Evolutionary conservation across 1,284 basidiomycete species (phyloP).

Genomic region (Schizophyllum amplum): DNA sequence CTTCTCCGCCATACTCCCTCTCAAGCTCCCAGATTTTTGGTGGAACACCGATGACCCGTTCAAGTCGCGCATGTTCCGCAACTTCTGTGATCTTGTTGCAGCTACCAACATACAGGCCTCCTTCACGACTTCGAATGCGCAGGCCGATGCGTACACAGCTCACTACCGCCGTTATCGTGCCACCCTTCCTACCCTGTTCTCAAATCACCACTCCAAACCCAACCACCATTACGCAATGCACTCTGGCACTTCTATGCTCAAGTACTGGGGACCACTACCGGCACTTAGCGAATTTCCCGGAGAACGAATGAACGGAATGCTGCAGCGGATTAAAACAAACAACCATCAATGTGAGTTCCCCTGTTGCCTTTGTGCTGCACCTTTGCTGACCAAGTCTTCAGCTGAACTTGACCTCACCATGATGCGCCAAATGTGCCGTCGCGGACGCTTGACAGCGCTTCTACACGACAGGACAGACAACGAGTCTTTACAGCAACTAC

Average conservation of each 20-base stretch:
- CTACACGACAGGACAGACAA: too few species aligned
- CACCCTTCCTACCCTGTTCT: conserved; percentile 16
- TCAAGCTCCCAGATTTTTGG: conserved; percentile 8
- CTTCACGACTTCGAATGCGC: neutral
- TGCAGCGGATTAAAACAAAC: conserved; percentile 19
- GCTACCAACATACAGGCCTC: conserved; percentile 8
- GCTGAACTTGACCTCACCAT: conserved; percentile 7
- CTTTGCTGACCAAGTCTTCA: neutral
- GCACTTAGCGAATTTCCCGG: conserved; percentile 21
- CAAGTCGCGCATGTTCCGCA: neutral
- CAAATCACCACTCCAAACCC: conserved; percentile 17
- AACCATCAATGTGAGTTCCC: conserved; percentile 4
- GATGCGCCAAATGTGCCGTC: conserved; percentile 4
- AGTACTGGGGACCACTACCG: conserved; percentile 25
- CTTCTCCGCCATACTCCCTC: conserved; percentile 9
- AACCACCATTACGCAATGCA: conserved; percentile 32
- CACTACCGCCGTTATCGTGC: conserved; percentile 2
- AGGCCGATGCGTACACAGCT: neutral
- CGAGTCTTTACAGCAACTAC: too few species aligned
- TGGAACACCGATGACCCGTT: too few species aligned
- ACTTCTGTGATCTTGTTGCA: conserved; percentile 5
- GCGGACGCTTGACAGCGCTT: conserved; percentile 1
- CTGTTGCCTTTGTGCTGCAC: neutral
- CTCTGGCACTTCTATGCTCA: conserved; percentile 17
- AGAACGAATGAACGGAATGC: conserved; percentile 23